A percentile compares a stretch with the other conserved stretches of the same genome.
Conservation (phyloP, 345 rosid species). For the Eucalyptus curtisii region DNA sequence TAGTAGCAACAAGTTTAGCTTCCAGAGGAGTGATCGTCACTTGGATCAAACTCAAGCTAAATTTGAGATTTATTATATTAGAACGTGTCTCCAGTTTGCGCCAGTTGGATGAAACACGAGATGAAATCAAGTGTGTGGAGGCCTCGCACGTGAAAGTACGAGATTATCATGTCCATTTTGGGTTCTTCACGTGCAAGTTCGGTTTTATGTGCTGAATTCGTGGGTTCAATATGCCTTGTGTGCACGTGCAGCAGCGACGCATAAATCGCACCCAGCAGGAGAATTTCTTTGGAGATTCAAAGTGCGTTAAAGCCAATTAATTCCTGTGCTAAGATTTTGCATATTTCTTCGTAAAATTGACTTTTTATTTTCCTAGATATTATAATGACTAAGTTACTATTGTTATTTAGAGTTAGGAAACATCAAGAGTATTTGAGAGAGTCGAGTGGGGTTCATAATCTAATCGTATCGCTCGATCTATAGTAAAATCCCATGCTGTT, state of each 20-base stretch:
- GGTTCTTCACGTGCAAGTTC: background rate
- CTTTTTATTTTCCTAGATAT: background rate
- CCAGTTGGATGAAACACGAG: background rate
- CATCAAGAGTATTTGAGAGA: background rate
- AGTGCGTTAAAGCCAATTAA: background rate
- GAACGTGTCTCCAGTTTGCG: background rate
- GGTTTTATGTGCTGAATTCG: background rate
- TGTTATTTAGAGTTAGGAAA: background rate
- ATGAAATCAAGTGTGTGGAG: background rate
- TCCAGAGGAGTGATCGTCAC: background rate
- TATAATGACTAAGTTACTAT: background rate
- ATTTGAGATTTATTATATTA: background rate
- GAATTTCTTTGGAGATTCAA: background rate
- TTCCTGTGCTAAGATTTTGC: background rate
- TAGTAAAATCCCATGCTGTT: rapidly evolving
- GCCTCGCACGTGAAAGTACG: background rate
- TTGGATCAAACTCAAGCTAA: background rate
- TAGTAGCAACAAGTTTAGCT: background rate
- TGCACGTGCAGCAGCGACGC: background rate
- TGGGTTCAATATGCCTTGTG: background rate
- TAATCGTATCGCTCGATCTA: rapidly evolving
- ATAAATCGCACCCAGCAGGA: background rate
- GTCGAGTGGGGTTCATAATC: rapidly evolving
- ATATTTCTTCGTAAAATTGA: background rate
- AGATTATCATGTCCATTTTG: background rate